Base-by-base conservation (phyloP, 257 asterid genomes). In the Ajuga chamaepitys region DNA sequence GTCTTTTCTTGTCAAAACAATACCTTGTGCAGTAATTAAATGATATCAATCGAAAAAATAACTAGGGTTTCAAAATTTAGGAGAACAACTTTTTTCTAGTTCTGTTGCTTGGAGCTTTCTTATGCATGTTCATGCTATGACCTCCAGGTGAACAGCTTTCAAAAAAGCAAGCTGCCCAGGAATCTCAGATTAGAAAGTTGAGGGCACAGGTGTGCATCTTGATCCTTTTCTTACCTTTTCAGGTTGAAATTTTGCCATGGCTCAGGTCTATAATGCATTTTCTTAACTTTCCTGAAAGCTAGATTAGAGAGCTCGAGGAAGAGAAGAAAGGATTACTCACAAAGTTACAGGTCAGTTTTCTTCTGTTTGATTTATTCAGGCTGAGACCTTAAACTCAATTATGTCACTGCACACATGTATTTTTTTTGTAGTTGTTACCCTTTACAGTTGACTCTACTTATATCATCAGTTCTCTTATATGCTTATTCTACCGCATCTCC, bases 251-350 rank as follows among this genome's bases (percentile, higher is more conserved):
- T 37, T 20, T 74, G 74, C 59, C 46, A 40, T 17, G 45, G 18
- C 28, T 53, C 58, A 28, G 55, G 25, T 57, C 22, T 67, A 40
- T 59, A 61, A 68, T 68, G 52, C 48, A 34, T 62, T 56, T 66
- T 38, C 66, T 60, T 56, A 67, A 69, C 79, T 83, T 75, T 79
- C 77, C 21, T 84, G 93, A 62, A 85, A 88, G 81, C 85, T 82
- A 94, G 99, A 84, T 83, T 78, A 88, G 99, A 74, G 99, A 90
- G 89, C 87, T 88, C 62, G 99, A 94, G 79, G 99, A 94, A 80
- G 99, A 94, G 88, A 94, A 94, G 83, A 94, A 94, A 70, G 97
- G 95, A 46, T 57, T 88, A 72, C 73, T 74, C 55, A 80, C 97
- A 56, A 94, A 82, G 80, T 78, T 94, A 62, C 96, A 94, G 95